phyloP scores from a whole-genome alignment of 345 rosid species.

The Physaria fendleri region DNA sequence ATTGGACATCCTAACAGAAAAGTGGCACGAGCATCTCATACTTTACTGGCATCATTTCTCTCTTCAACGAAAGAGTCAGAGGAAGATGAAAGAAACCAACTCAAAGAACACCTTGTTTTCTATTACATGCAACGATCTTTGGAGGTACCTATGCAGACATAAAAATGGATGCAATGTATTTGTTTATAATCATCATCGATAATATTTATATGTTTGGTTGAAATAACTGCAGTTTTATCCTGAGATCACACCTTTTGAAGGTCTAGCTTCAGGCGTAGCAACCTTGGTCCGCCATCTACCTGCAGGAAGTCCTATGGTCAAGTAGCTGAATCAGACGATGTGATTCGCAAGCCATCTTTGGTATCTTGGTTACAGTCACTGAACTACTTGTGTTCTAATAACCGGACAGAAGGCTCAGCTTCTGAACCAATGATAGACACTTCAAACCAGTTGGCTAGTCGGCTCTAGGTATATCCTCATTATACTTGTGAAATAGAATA shows the following conservation, averaged over 20 bases:
- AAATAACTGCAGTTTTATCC: conserved; percentile 59
- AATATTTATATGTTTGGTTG: conserved; percentile 8
- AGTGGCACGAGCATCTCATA: conserved; percentile 73
- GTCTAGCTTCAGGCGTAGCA: conserved; percentile 90
- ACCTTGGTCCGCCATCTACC: conserved; percentile 82
- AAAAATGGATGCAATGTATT: neutral
- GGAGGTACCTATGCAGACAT: conserved; percentile 41
- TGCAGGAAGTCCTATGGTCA: conserved; percentile 80
- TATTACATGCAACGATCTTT: conserved; percentile 80
- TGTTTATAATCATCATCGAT: neutral
- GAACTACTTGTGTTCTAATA: conserved; percentile 56
- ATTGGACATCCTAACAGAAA: conserved; percentile 81
- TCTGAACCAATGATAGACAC: conserved; percentile 14
- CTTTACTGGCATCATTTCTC: conserved; percentile 67
- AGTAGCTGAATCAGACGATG: conserved; percentile 92
- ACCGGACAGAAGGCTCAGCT: conserved; percentile 15
- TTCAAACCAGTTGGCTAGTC: conserved; percentile 33
- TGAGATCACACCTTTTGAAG: conserved; percentile 79
- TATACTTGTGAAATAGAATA: neutral
- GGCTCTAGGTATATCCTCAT: conserved; percentile 28
- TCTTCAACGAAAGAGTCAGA: conserved; percentile 57
- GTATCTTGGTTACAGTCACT: conserved; percentile 93
- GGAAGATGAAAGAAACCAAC: conserved; percentile 43
- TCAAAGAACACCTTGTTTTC: conserved; percentile 81
- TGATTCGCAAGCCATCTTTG: conserved; percentile 71